Evolutionary conservation across 2,329 filamentous ascomycete genomes (phyloP), one percentile per base, ranked within the genome.

Genomic region (Venturia pyrina): DNA sequence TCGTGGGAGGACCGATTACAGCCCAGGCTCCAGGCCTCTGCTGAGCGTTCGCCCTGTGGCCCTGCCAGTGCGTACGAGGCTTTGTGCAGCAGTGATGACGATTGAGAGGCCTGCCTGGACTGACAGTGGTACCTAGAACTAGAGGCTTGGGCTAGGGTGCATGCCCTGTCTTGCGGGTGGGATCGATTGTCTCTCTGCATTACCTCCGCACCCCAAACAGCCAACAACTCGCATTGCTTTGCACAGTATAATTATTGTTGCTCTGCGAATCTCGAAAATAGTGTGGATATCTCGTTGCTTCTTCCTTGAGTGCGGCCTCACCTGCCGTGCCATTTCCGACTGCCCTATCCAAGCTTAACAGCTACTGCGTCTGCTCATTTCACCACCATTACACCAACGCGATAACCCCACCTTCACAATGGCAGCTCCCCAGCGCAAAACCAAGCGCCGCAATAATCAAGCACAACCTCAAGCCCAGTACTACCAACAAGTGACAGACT

Each of bases 401-500:
- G 28, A 32, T 32, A 5, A 5, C 32, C 8, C 5, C 3, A n/a
- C 4, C 53, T 37, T 48, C 60, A 48, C 37, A 2, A 48, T 48
- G 44, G 37, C 60, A 17, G 41, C 60, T 19, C 53, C 63, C 32
- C 63, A 34, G 15, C 28, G 48, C 24, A 57, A 43, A 19, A 37
- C 48, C 50, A 66, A 37, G 40, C 41, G 56, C 24, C 43, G 41
- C 43, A 62, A 59, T 17, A 59, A 66, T 19, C 56, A 62, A 32
- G 48, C 53, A 66, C 56, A 43, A 57, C 56, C 48, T 41, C 41
- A 63, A 56, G 57, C 37, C 24, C 64, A 17, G 13, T 28, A 46
- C 56, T 37, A 62, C 19, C 37, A 21, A 44, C 40, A 60, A 60
- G 69, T 72, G 65, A 78, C 77, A 21, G 86, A 89, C 75, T 88